Conservation (phyloP, 345 rosid species). For the Bretschneidera sinensis region DNA sequence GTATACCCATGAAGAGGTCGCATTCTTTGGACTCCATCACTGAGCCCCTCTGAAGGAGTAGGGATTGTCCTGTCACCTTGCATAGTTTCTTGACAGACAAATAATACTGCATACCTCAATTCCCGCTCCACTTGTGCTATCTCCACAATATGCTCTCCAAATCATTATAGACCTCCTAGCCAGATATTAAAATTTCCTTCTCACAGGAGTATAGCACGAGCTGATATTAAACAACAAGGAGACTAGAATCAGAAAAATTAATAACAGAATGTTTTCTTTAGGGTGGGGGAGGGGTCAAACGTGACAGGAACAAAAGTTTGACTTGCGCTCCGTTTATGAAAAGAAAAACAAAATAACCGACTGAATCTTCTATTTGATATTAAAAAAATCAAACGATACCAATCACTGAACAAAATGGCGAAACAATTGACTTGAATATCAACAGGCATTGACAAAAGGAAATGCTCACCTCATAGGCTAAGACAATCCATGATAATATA, state of each 20-base stretch:
- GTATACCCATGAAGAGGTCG: conserved; percentile 75
- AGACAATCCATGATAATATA: too few relatives aligned
- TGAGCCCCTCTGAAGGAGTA: conserved; percentile 52
- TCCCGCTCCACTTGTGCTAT: conserved; percentile 44
- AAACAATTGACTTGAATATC: not conserved
- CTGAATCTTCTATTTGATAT: not conserved
- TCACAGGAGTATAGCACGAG: conserved; percentile 19
- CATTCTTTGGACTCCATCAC: conserved; percentile 40
- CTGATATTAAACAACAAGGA: conserved; percentile 16
- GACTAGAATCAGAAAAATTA: not conserved
- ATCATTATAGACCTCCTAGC: conserved; percentile 37
- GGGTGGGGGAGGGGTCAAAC: not conserved
- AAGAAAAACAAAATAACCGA: too few relatives aligned
- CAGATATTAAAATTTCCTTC: conserved; percentile 17
- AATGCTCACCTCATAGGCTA: not conserved
- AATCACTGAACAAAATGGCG: not conserved
- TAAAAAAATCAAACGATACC: not conserved
- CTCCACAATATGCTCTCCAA: conserved; percentile 44
- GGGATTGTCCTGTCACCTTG: conserved; percentile 58
- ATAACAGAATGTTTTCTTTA: not conserved
- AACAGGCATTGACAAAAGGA: not conserved
- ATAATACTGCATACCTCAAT: conserved; percentile 43
- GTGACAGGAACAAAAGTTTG: too few relatives aligned
- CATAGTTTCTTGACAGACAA: conserved; percentile 49
- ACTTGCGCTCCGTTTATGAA: not conserved